phyloP scores from a whole-genome alignment of 169 alveolate species.

The Plasmodium coatneyi region DNA sequence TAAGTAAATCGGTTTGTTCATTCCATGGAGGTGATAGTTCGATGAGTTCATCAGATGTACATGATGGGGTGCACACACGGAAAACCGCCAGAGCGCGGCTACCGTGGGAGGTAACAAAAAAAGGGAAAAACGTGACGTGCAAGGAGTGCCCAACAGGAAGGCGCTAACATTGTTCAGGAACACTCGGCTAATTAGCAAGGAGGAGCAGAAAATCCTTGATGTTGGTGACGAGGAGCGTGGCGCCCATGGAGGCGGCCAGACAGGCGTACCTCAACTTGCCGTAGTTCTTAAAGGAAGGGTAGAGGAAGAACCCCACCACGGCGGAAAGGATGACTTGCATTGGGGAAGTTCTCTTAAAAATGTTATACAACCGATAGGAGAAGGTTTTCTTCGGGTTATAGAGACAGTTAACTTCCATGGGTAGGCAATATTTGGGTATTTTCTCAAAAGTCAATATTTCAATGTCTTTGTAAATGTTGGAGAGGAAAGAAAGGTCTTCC shows the following conservation, averaged over 20 bases:
- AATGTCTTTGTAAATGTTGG: conserved; percentile 65
- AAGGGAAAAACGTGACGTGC: neutral
- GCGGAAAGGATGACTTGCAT: conserved; percentile 25
- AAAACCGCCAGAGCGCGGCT: neutral
- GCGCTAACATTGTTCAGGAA: neutral
- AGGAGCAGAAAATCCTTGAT: conserved; percentile 34
- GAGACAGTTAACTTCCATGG: conserved; percentile 40
- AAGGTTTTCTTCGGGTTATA: conserved; percentile 41
- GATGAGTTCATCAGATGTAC: neutral
- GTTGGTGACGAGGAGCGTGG: conserved; percentile 16
- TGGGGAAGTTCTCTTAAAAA: conserved; percentile 26
- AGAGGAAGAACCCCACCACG: conserved; percentile 1
- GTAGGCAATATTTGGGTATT: conserved; percentile 50
- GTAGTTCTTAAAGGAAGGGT: conserved; percentile 49
- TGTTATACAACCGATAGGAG: conserved; percentile 23
- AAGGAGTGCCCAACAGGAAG: neutral
- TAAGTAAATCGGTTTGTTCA: neutral
- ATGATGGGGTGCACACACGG: neutral
- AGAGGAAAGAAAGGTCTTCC: conserved; percentile 33
- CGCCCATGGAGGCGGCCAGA: conserved; percentile 3
- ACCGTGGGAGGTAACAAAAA: neutral
- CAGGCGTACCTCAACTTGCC: conserved; percentile 29
- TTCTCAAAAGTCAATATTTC: conserved; percentile 64
- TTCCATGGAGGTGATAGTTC: neutral
- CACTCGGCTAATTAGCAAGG: neutral